Percentiles rank a stretch among this genome's conserved stretches.
Conservation (phyloP, 1,139 yeast genomes). For the Pichia sp. region DNA sequence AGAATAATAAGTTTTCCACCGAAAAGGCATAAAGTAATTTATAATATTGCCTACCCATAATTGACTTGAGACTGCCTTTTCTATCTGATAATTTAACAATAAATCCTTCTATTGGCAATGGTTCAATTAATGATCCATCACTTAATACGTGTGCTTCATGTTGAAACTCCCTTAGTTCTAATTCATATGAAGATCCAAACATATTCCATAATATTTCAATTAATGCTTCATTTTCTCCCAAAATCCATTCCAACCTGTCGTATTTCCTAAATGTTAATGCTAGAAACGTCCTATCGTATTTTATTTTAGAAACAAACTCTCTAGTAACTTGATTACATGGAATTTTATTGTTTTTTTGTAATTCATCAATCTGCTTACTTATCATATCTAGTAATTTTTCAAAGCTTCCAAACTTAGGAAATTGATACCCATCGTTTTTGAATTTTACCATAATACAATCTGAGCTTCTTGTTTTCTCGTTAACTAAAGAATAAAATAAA, state of each 20-base stretch:
- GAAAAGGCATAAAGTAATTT: slow-evolving; percentile 60
- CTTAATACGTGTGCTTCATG: slow-evolving; percentile 37
- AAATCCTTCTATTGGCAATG: slow-evolving; percentile 72
- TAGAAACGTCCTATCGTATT: slow-evolving; percentile 19
- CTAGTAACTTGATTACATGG: slow-evolving; percentile 8
- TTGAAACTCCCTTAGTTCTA: slow-evolving; percentile 52
- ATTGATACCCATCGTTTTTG: slow-evolving; percentile 33
- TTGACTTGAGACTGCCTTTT: slow-evolving; percentile 36
- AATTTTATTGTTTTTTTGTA: slow-evolving; percentile 6
- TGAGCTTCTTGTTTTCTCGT: background rate
- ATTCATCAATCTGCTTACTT: background rate
- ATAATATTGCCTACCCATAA: slow-evolving; percentile 41
- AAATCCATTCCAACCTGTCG: slow-evolving; percentile 73
- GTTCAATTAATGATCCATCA: slow-evolving; percentile 37
- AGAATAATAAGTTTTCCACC: slow-evolving; percentile 54
- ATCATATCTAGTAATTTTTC: slow-evolving; percentile 30
- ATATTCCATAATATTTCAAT: slow-evolving; percentile 39
- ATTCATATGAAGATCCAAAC: slow-evolving; percentile 36
- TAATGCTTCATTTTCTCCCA: slow-evolving; percentile 45
- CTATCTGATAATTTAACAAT: slow-evolving; percentile 51
- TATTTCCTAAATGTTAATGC: slow-evolving; percentile 56
- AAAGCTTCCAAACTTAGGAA: slow-evolving; percentile 32
- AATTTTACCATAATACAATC: slow-evolving; percentile 16
- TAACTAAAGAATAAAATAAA: slow-evolving; percentile 5
- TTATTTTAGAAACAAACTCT: slow-evolving; percentile 27